Evolutionary conservation across 1,139 yeast species (phyloP).

Genomic region (Suhomyces taliae): DNA sequence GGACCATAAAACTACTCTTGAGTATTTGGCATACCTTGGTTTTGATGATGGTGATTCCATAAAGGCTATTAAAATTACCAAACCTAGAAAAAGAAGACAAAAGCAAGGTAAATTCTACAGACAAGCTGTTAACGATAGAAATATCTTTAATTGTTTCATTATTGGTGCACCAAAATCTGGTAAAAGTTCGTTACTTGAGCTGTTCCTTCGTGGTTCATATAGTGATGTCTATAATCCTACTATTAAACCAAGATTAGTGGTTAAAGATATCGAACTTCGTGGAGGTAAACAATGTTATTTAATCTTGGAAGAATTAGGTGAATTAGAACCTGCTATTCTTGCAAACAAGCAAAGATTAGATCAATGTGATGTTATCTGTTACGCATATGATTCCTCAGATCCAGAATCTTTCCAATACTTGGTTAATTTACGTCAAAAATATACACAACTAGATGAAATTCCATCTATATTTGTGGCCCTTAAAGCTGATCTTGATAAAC

Average conservation of each 20-base stretch:
- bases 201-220: constrained; percentile 74
- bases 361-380: constrained; percentile 87
- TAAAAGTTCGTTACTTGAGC: constrained; percentile 76
- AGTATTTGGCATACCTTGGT: constrained; percentile 86
- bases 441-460: constrained; percentile 62
- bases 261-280: constrained; percentile 88
- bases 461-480: constrained; percentile 89
- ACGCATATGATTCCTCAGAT: constrained; percentile 90
- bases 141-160: constrained; percentile 86
- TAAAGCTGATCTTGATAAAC: constrained; percentile 93
- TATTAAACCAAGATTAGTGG: constrained; percentile 75
- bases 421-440: constrained; percentile 61
- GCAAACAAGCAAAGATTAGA: constrained; percentile 71
- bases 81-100: constrained; percentile 67
- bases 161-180: constrained; percentile 87
- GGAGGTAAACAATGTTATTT: constrained; percentile 96
- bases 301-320: constrained; percentile 87
- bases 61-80: constrained; percentile 78
- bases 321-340: constrained; percentile 76
- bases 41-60: constrained; percentile 58
- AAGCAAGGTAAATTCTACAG: constrained; percentile 67
- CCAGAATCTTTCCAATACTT: constrained; percentile 90
- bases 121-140: constrained; percentile 73
- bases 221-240: constrained; percentile 80
- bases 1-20: constrained; percentile 80